These are phyloP conservation scores for Borovskyia barvae DNA, from an alignment of 208 protist species.

Conservation along the genomic window DNA sequence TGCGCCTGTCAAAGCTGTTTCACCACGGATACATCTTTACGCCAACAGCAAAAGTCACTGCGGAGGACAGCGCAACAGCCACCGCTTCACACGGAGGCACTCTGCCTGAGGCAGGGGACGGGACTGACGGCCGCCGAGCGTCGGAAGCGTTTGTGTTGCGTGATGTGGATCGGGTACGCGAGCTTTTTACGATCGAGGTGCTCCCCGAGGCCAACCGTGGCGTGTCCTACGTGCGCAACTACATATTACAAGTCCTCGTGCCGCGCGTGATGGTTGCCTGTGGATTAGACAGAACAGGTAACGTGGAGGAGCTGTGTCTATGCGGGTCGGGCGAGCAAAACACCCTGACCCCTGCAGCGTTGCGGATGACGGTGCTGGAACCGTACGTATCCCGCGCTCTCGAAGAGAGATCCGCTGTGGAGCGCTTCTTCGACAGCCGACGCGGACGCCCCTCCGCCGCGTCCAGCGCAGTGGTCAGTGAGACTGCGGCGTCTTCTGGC, in stretches of 20 bases:
- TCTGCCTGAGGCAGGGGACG: too few relatives aligned
- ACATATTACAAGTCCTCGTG: conserved; percentile 79
- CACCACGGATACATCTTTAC: conserved; percentile 43
- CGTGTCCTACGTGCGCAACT: conserved; percentile 85
- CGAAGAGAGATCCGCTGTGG: conserved; percentile 1
- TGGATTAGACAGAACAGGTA: conserved; percentile 35
- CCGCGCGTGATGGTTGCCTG: conserved; percentile 41
- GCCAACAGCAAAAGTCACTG: conserved; percentile 5
- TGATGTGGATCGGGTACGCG: conserved; percentile 37
- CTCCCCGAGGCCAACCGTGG: conserved; percentile 64
- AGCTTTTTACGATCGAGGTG: conserved; percentile 56
- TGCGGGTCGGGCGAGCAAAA: conserved; percentile 16
- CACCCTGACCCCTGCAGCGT: conserved; percentile 17
- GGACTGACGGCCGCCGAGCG: background rate
- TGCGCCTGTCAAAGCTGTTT: conserved; percentile 15
- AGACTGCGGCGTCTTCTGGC: too few relatives aligned
- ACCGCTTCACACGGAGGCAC: background rate
- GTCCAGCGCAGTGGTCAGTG: too few relatives aligned
- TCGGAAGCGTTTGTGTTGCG: conserved; percentile 26
- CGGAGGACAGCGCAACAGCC: background rate
- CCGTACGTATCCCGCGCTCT: conserved; percentile 13
- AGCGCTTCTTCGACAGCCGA: conserved; percentile 11
- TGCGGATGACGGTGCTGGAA: conserved; percentile 13
- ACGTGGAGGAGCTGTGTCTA: conserved; percentile 39
- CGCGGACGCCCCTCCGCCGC: background rate